Evolutionary conservation across 768 basidiomycete genomes (phyloP).

Genomic region (Hortiboletus campestris): DNA sequence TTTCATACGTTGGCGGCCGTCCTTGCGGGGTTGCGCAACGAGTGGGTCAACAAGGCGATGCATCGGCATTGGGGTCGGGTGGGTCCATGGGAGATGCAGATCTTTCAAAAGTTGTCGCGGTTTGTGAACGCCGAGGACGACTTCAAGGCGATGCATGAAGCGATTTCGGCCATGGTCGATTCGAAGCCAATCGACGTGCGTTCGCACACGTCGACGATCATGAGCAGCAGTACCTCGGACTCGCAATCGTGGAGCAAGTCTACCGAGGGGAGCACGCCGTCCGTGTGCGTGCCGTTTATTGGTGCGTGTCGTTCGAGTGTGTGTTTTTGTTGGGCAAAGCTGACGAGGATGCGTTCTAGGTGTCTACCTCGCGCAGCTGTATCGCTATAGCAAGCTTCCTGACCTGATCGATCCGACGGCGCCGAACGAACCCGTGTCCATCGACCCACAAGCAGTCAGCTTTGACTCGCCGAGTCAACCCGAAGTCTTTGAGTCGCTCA

Average conservation of each 20-base stretch:
- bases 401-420: slow-evolving; percentile 83
- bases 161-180: slow-evolving; percentile 62
- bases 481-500: slow-evolving; percentile 73
- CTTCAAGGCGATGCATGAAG: slow-evolving; percentile 72
- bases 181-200: slow-evolving; percentile 57
- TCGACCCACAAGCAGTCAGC: slow-evolving; percentile 59
- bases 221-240: slow-evolving; percentile 45
- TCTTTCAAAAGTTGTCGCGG: slow-evolving; percentile 67
- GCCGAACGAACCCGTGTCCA: slow-evolving; percentile 62
- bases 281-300: slow-evolving; percentile 79
- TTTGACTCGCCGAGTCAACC: slow-evolving; percentile 73
- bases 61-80: slow-evolving; percentile 64
- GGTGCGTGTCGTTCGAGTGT: slow-evolving; percentile 43
- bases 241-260: slow-evolving; percentile 36
- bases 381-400: slow-evolving; percentile 63
- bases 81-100: slow-evolving; percentile 66
- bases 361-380: slow-evolving; percentile 72
- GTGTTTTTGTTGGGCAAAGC: not conserved
- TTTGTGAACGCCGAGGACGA: slow-evolving; percentile 65
- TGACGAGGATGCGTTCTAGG: slow-evolving; percentile 40
- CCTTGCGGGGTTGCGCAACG: slow-evolving; percentile 69
- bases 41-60: slow-evolving; percentile 68
- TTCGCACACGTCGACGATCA: slow-evolving; percentile 53
- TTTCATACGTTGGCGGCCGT: slow-evolving; percentile 80
- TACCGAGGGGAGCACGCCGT: slow-evolving; percentile 44